A percentile compares a stretch with the other conserved stretches of the same genome.
Conservation (phyloP, 331 rosid species). For the Cydonia oblonga region DNA sequence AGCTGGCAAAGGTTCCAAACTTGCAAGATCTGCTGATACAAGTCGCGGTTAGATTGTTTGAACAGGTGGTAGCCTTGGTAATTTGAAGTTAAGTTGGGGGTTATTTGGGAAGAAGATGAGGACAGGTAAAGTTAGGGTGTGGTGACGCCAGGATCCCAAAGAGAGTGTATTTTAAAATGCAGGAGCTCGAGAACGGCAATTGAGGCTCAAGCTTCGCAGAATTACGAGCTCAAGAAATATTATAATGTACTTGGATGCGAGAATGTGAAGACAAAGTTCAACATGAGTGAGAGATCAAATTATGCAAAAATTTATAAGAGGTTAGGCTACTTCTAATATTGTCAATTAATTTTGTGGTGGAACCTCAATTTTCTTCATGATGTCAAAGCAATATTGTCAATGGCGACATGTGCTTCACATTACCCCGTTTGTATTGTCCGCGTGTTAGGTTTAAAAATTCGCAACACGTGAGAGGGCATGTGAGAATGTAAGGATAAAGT, state of each 20-base stretch:
- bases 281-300: too few species aligned
- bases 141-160: constrained; percentile 2
- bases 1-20: not conserved
- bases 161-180: not conserved
- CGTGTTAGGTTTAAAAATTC: too few species aligned
- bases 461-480: too few species aligned
- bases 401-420: too few species aligned
- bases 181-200: constrained; percentile 40
- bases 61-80: constrained; percentile 10
- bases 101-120: not conserved
- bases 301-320: too few species aligned
- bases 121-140: not conserved
- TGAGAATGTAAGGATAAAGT: too few species aligned
- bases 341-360: too few species aligned
- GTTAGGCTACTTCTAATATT: too few species aligned
- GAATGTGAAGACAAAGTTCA: too few species aligned
- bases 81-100: not conserved
- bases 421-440: too few species aligned
- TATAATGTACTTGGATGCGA: not conserved
- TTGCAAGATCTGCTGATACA: not conserved
- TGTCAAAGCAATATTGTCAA: too few species aligned
- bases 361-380: too few species aligned
- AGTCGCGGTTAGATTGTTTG: constrained; percentile 35
- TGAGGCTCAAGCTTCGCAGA: constrained; percentile 49
- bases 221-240: constrained; percentile 28